Conservation (phyloP, 352 stramenopile genomes). For the Globisporangium iwayamae region DNA sequence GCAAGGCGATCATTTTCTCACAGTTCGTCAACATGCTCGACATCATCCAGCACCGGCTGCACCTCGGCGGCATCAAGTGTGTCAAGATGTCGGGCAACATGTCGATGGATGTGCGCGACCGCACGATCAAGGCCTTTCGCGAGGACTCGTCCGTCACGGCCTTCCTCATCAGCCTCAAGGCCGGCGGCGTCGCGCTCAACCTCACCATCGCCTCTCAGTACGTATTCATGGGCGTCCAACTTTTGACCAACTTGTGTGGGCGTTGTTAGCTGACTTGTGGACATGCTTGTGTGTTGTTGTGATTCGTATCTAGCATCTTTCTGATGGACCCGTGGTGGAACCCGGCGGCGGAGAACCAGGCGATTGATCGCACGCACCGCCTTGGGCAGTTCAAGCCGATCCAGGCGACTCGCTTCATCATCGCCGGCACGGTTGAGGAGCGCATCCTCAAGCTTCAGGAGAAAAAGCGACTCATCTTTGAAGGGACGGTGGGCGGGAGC, state of each 20-base stretch:
- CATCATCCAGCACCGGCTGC: conserved; percentile 95
- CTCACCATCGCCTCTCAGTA: conserved; percentile 95
- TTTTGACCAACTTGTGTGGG: background rate
- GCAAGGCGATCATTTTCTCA: conserved; percentile 99
- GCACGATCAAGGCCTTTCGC: conserved; percentile 73
- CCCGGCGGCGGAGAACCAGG: conserved; percentile 91
- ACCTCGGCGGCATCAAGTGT: conserved; percentile 83
- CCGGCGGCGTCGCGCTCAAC: conserved; percentile 98
- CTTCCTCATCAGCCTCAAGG: conserved; percentile 98
- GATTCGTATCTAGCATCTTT: conserved; percentile 80
- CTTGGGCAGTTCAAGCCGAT: conserved; percentile 98
- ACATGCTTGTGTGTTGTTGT: conserved; percentile 6
- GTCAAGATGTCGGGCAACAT: conserved; percentile 92
- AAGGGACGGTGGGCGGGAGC: conserved; percentile 96
- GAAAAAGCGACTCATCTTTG: conserved; percentile 96
- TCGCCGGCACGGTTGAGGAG: conserved; percentile 97
- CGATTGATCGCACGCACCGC: conserved; percentile 97
- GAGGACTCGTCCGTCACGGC: conserved; percentile 93
- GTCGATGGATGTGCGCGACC: conserved; percentile 82
- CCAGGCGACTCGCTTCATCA: conserved; percentile 96
- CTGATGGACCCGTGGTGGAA: conserved; percentile 99
- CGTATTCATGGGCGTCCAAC: background rate
- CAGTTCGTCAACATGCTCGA: conserved; percentile 99
- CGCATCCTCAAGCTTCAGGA: conserved; percentile 96
- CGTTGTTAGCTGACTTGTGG: conserved; percentile 7